These are phyloP conservation scores for Cyclotella cryptica DNA, from an alignment of 108 stramenopile genomes.

Conservation along the genomic window DNA sequence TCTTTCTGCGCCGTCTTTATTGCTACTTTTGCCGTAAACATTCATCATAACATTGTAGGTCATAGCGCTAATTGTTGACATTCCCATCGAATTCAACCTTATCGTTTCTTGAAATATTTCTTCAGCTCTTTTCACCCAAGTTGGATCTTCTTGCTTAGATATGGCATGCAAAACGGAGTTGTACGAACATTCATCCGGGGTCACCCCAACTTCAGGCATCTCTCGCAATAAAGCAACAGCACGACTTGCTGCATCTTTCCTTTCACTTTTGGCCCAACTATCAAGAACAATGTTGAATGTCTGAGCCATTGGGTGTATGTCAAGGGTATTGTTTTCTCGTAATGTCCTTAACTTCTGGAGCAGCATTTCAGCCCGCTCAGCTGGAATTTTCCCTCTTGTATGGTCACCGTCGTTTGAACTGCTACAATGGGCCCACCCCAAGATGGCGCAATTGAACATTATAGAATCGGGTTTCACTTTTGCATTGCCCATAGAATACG, in stretches of 20 bases:
- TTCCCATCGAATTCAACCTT: not conserved
- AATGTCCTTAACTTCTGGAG: conserved; percentile 34
- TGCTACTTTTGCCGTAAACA: conserved; percentile 32
- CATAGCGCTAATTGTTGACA: conserved; percentile 24
- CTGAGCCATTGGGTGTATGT: conserved; percentile 37
- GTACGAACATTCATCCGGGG: conserved; percentile 41
- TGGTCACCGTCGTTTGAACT: conserved; percentile 13
- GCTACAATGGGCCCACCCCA: conserved; percentile 43
- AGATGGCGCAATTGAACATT: conserved; percentile 43
- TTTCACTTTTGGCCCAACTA: conserved; percentile 49
- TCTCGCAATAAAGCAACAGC: conserved; percentile 39
- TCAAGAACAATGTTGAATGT: conserved; percentile 48
- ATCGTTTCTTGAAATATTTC: conserved; percentile 39
- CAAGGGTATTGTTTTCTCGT: conserved; percentile 14
- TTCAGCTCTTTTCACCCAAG: conserved; percentile 19
- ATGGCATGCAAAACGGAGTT: conserved; percentile 43
- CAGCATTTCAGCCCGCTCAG: conserved; percentile 52
- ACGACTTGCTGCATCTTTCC: conserved; percentile 30
- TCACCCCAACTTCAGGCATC: conserved; percentile 22
- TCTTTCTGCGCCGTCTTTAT: conserved; percentile 40
- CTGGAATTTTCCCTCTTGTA: conserved; percentile 14
- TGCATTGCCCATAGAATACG: conserved; percentile 43
- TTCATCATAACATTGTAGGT: conserved; percentile 48
- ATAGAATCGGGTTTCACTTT: conserved; percentile 49
- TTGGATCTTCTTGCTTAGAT: conserved; percentile 34